Base-by-base conservation (phyloP, 768 basidiomycete genomes). In the Boletales sp. region DNA sequence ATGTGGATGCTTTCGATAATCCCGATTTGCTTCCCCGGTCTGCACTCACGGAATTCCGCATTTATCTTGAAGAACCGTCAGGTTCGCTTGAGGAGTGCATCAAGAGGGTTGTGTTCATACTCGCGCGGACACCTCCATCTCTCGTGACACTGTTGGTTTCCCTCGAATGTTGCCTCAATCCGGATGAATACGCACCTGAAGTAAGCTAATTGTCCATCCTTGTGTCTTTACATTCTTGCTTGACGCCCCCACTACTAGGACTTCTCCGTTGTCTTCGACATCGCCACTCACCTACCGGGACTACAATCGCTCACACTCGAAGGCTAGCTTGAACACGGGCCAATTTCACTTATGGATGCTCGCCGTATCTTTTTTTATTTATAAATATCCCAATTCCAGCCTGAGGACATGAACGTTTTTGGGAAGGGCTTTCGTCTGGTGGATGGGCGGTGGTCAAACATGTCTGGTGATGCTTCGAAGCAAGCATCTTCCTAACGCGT, bases 191-290 rank as follows among this genome's bases (percentile, higher is more conserved):
- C 24, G 24, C 6, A 27, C 24, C 24, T 27, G 24, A 27, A 27
- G 24, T 27, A 27, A 27, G 24, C 24, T 27, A 27, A 27, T 27
- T 27, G 24, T 3, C 7, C 24, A 15, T 19, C 10, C 14, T 34
- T 14, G 32, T 34, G 32, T 12, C 12, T 34, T 34, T 13, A 1
- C 14, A 27, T 14, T 5, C 12, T 40, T 21, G 18, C 14, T n/a
- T 60, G n/a, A 56, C n/a, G 7, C 2, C 5, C 17, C 13, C 2
- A 18, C 12, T 40, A 18, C 12, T 40, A 60, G 60, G 6, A 34
- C 2, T 11, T 49, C 18, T 14, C 32, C 42, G 11, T 19, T 0
- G 2, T 37, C n/a, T 37, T 53, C n/a, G 47, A 38, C 12, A 27
- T 39, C 11, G 27, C 47, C 9, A 1, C 40, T 17, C 24, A 21